Evolutionary conservation across 345 rosid genomes (phyloP), one percentile per base, ranked within the genome.

Genomic region (Physaria fendleri): DNA sequence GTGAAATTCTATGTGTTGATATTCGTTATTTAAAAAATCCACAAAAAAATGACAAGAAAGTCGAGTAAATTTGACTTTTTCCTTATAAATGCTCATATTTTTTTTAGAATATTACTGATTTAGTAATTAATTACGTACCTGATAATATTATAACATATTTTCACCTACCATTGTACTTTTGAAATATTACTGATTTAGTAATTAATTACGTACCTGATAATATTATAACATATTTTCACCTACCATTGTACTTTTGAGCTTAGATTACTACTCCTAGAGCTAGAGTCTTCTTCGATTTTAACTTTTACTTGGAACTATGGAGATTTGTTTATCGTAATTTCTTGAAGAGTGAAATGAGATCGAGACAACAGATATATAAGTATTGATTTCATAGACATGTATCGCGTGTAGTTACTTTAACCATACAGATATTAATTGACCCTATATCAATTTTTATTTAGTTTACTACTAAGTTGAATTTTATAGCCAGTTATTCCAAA

Each of bases 61-160:
- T 62, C 61, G 68, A 71, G 64, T 57, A 51, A 55, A 71, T 63
- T 78, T 73, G 80, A 77, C 83, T 78, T 74, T 72, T 68, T 67
- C 69, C 62, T 66, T 12, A 62, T 70, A 70, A 69, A 69, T 69
- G 58, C 62, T 39, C 14, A 25, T 25, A 56, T n/a, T n/a, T n/a
- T 38, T 42, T 30, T 37, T 29, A 65, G 54, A 65, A 20, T 59
- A 42, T 29, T 16, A 52, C 25, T 45, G 22, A 53, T 35, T 35
- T 13, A 43, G 8, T n/a, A n/a, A n/a, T 35, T 53, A 53, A 54
- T 39, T 10, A 23, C 18, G 17, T 5, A 49, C n/a, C 28, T 35
- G 28, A 25, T 46, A 49, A 22, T 57, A 58, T 12, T 41, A 24
- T 68, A 59, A 50, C 30, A 6, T 59, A 24, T 50, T 23, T 59